phyloP scores from a whole-genome alignment of 495 filamentous ascomycete genomes.

The Elasticomyces elasticus region DNA sequence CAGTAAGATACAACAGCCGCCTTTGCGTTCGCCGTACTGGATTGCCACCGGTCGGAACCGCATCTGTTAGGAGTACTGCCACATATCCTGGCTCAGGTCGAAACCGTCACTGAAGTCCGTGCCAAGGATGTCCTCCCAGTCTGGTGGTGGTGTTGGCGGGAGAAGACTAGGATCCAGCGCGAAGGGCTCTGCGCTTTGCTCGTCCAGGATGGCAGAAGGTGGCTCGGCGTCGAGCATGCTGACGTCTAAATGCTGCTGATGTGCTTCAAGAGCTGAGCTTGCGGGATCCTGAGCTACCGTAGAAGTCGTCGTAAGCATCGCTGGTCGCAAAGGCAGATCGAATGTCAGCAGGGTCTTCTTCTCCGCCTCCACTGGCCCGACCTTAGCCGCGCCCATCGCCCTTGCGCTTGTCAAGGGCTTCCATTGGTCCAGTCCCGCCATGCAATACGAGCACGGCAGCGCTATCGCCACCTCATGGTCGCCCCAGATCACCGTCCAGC shows the following conservation, averaged over 20 bases:
- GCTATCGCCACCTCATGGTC: constrained; percentile 7
- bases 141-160: constrained; percentile 1
- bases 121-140: constrained; percentile 3
- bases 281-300: neutral
- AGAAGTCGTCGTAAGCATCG: neutral
- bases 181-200: neutral
- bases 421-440: constrained; percentile 7
- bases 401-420: constrained; percentile 4
- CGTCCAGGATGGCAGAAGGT: neutral
- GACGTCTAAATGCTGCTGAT: neutral
- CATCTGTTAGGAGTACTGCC: constrained; percentile 2
- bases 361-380: neutral
- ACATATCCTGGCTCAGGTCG: constrained; percentile 1
- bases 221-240: neutral
- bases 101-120: constrained; percentile 4
- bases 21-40: too few relatives aligned
- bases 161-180: neutral
- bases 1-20: too few relatives aligned
- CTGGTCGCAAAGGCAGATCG: neutral
- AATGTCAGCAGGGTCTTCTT: neutral
- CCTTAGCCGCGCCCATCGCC: neutral
- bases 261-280: neutral
- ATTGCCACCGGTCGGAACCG: too few relatives aligned
- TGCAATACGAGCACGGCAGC: constrained; percentile 14
- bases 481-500: constrained; percentile 15